These are phyloP conservation scores for Colletotrichum melonis DNA, from an alignment of 2,329 filamentous ascomycete genomes.

Conservation along the genomic window DNA sequence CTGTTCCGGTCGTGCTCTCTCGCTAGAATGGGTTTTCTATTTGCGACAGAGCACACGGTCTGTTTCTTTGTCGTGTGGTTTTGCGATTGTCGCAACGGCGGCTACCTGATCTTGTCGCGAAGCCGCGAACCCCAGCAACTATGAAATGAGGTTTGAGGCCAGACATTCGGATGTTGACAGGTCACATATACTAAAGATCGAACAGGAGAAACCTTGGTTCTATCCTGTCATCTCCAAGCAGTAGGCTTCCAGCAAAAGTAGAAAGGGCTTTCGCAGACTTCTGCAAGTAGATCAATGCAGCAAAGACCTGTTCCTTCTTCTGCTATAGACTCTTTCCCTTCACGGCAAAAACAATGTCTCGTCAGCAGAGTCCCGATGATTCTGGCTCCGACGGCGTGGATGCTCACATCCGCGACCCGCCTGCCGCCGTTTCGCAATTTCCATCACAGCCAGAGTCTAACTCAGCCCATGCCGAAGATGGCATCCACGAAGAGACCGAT, in stretches of 20 bases:
- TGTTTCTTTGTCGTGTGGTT: slow-evolving; percentile 5
- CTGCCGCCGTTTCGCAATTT: not conserved
- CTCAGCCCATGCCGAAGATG: not conserved
- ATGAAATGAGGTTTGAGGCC: not conserved
- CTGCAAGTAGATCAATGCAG: too few relatives aligned
- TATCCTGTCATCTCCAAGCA: too few relatives aligned
- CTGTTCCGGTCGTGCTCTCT: slow-evolving; percentile 4
- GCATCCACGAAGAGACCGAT: not conserved
- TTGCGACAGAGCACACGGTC: not conserved
- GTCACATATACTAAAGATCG: not conserved
- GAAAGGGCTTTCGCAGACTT: not conserved
- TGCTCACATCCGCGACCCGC: not conserved
- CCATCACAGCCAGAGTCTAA: not conserved
- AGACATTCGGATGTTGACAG: not conserved
- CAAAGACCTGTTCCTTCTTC: not conserved
- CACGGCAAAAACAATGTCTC: not conserved
- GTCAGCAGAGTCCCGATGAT: not conserved
- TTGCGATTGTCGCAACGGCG: slow-evolving; percentile 1
- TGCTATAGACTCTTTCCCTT: not conserved
- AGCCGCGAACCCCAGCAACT: too few relatives aligned
- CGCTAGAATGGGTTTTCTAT: slow-evolving; percentile 1
- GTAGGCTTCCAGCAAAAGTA: not conserved
- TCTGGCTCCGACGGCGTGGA: not conserved
- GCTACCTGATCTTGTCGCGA: not conserved
- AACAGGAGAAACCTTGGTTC: not conserved